A percentile compares a stretch with the other conserved stretches of the same genome.
Conservation (phyloP, 2,329 filamentous ascomycete species). For the Fusarium sp. region DNA sequence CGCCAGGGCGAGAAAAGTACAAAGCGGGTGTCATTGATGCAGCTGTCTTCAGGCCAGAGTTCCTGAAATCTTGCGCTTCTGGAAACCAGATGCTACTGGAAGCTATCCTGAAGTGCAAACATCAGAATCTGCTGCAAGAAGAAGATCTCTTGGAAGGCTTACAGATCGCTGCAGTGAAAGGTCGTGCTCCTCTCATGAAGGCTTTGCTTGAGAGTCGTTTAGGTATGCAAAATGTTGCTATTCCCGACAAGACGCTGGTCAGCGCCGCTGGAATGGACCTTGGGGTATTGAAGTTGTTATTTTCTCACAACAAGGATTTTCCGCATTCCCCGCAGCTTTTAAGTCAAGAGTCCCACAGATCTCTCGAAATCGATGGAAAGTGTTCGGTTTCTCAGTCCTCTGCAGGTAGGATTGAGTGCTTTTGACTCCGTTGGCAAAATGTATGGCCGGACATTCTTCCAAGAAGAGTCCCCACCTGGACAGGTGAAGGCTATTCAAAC, state of each 20-base stretch:
- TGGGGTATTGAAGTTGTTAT: neutral
- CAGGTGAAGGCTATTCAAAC: neutral
- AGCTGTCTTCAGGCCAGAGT: neutral
- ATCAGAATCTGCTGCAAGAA: neutral
- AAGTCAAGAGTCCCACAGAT: too few relatives aligned
- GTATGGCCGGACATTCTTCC: too few relatives aligned
- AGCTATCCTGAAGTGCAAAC: neutral
- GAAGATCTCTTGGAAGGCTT: neutral
- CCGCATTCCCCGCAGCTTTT: neutral
- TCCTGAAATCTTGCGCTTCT: neutral
- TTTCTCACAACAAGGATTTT: neutral
- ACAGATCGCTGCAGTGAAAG: neutral
- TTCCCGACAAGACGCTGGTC: neutral
- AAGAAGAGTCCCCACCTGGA: neutral
- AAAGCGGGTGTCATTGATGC: neutral
- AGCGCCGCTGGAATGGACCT: neutral
- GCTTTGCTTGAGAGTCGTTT: neutral
- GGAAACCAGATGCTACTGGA: neutral
- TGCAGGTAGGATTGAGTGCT: neutral
- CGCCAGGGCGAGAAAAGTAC: neutral
- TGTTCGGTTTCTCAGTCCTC: neutral
- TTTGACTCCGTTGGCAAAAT: neutral
- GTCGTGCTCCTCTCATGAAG: neutral
- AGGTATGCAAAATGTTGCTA: neutral
- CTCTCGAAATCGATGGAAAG: accelerated